Conservation (phyloP, 768 basidiomycete species). For the Podaxis mareebaensis region DNA sequence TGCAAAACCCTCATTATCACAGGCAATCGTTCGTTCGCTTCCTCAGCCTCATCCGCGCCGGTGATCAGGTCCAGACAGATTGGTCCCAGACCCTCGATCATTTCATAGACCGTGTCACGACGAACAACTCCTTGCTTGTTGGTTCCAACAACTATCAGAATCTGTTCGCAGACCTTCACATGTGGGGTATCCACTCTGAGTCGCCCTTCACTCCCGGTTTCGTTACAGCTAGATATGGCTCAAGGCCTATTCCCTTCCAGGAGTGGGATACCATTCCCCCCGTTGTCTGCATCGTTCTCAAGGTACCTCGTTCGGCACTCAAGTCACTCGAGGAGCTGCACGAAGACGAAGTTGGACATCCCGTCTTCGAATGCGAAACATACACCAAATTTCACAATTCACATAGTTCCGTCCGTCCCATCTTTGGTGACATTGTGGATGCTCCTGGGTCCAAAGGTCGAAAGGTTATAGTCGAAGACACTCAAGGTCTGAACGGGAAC, state of each 20-base stretch:
- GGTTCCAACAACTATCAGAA: conserved; percentile 46
- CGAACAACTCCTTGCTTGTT: conserved; percentile 25
- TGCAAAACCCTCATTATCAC: conserved; percentile 41
- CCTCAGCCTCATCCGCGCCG: conserved; percentile 36
- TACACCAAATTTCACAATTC: conserved; percentile 25
- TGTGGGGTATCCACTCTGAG: conserved; percentile 37
- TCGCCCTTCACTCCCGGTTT: not conserved
- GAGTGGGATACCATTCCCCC: conserved; percentile 33
- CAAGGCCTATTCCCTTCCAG: conserved; percentile 20
- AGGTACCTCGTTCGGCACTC: conserved; percentile 33
- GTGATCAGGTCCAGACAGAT: conserved; percentile 29
- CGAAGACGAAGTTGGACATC: conserved; percentile 28
- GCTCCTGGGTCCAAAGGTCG: conserved; percentile 1
- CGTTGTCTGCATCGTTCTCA: conserved; percentile 34
- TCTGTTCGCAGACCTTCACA: conserved; percentile 43
- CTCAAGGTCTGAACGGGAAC: conserved; percentile 29
- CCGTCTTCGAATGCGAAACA: conserved; percentile 37
- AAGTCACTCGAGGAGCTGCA: conserved; percentile 24
- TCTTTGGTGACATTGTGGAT: conserved; percentile 31
- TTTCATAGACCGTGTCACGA: conserved; percentile 28
- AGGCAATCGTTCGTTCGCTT: conserved; percentile 50
- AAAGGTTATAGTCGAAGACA: conserved; percentile 32
- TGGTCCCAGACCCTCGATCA: conserved; percentile 45
- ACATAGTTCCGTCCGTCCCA: conserved; percentile 33
- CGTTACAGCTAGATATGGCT: conserved; percentile 15